Evolutionary conservation across 345 rosid genomes (phyloP).

Genomic region (Boechera retrofracta): DNA sequence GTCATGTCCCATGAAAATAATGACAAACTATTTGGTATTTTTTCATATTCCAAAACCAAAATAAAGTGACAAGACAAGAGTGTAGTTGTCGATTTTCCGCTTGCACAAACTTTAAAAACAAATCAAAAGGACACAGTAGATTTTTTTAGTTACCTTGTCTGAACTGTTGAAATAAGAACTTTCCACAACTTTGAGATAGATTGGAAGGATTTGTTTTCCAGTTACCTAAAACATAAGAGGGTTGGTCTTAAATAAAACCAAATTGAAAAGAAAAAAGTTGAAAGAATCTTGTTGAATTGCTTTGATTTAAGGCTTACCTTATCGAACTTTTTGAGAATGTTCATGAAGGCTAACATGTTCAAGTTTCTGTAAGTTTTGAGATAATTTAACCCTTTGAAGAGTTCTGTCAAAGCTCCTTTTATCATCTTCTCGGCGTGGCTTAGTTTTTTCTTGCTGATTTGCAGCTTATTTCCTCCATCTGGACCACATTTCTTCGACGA

Average conservation of each 20-base stretch:
- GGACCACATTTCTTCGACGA: slow-evolving; percentile 64
- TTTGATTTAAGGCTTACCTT: slow-evolving; percentile 55
- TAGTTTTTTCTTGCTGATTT: slow-evolving; percentile 80
- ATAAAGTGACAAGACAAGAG: slow-evolving; percentile 33
- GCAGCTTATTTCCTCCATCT: slow-evolving; percentile 64
- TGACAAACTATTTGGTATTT: neutral
- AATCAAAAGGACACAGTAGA: neutral
- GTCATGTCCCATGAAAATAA: slow-evolving; percentile 50
- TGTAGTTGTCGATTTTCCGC: slow-evolving; percentile 45
- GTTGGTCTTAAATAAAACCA: neutral
- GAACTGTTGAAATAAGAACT: slow-evolving; percentile 94
- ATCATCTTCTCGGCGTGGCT: slow-evolving; percentile 93
- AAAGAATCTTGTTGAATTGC: neutral
- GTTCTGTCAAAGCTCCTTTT: slow-evolving; percentile 79
- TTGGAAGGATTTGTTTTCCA: slow-evolving; percentile 87
- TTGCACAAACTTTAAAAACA: slow-evolving; percentile 24
- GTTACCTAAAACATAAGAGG: slow-evolving; percentile 58
- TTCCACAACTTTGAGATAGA: slow-evolving; percentile 91
- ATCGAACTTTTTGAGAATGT: slow-evolving; percentile 94
- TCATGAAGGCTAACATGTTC: slow-evolving; percentile 94
- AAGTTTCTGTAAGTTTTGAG: slow-evolving; percentile 95
- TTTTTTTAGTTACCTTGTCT: slow-evolving; percentile 66
- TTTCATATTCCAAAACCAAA: slow-evolving; percentile 19
- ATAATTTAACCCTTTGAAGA: slow-evolving; percentile 84
- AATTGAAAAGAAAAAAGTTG: neutral